Evolutionary conservation across 768 basidiomycete species (phyloP), one percentile per base, ranked within the genome.

Genomic region (Sporobolomyces roseus): DNA sequence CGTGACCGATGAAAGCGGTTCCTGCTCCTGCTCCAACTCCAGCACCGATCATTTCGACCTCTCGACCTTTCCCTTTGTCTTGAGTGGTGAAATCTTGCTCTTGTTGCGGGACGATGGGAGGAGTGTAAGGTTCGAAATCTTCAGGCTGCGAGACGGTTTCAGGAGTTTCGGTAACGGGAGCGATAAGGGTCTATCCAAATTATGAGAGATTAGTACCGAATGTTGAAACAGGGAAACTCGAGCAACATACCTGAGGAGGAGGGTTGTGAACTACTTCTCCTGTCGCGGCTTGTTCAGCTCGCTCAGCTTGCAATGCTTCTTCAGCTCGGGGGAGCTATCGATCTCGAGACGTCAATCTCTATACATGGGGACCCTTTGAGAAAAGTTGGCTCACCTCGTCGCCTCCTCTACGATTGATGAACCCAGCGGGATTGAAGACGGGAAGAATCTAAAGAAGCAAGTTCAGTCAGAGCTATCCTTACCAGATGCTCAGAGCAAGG

Each of bases 71-170:
- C 14, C 59, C 65, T 46, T 61, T 66, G 23, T 53, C 65, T 32
- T 27, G 32, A n/a, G 19, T 41, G 41, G n/a, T 23, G 8, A 30
- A 2, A 33, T 65, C 49, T 33, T 65, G 48, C 25, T 35, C 29
- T 23, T 32, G 30, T 50, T 60, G 54, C 48, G 29, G 38, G 21
- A 52, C 50, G 17, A n/a, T 32, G 12, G 67, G 62, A 33, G 67
- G 50, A 13, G 43, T 35, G 56, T 69, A 69, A 4, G 67, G 67
- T 43, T 48, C 33, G 21, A 69, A 69, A 45, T 69, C 67, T 10
- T 25, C 3, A 5, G 66, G 66, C 41, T 43, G 61, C n/a, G n/a
- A n/a, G 27, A 36, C 38, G n/a, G 50, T 8, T 25, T 36, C 35
- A 8, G n/a, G 1, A 5, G 36, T 41, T n/a, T 14, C 27, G 30